Evolutionary conservation across 345 rosid genomes (phyloP), one percentile per base, ranked within the genome.

Genomic region (Mallotus nudiflorus): DNA sequence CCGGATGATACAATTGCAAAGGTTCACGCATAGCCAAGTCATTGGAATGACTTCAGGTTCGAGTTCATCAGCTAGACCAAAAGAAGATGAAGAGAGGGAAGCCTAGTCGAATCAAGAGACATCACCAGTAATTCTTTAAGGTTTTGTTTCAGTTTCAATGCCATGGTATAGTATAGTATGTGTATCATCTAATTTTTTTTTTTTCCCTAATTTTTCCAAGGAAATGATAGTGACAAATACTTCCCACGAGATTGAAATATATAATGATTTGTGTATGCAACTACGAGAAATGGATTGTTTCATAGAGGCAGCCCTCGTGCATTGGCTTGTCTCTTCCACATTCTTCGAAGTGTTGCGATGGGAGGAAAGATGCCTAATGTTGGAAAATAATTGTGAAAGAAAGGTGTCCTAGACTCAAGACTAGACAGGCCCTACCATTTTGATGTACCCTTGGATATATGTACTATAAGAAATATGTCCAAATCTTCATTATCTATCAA

Each of bases 1-100:
- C 19, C 61, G 99, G 67, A 95, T 95, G 99, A 90, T 89, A 75
- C 97, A 95, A 81, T 79, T 95, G 69, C 99, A 95, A 73, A 88
- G 99, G 81, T 95, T 95, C 79, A 88, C 92, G 20, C 89, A 89
- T 74, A 87, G 81, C 49, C 90, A 92, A 51, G 99, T 90, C n/a
- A 80, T 89, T 33, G 97, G 96, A 71, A 89, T 92, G 85, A 77
- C 90, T 10, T 83, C 96, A 54, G 92, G 97, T 39, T 90, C 97
- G 40, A 92, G 86, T 69, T 87, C 96, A 62, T 84, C 88, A n/a
- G 53, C 73, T 40, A 87, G 84, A 79, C 73, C 86, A 22, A 89
- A 83, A 66, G 97, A 89, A 40, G 93, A 84, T 11, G 89, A 86
- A 52, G 90, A 81, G 1, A 85, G 77, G 70, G 88, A 85, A 73